phyloP scores from a whole-genome alignment of 805 yeast genomes.

The Yamadazyma kitorensis region DNA sequence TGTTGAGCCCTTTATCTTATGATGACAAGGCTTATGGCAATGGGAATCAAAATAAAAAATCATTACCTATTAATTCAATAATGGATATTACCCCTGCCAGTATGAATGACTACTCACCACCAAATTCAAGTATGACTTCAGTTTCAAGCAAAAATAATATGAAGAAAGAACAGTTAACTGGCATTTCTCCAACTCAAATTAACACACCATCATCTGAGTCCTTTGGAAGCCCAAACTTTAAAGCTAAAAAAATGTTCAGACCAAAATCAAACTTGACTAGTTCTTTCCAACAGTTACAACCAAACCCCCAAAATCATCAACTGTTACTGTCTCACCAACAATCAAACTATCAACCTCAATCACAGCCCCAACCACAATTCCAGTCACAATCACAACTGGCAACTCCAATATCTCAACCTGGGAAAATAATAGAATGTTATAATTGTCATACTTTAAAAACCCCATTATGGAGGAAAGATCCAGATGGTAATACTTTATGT shows the following conservation, averaged over 20 bases:
- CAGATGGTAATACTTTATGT: constrained; percentile 57
- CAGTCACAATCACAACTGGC: constrained; percentile 1
- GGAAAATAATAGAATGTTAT: constrained; percentile 40
- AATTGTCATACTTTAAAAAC: constrained; percentile 61
- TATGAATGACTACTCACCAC: constrained; percentile 25
- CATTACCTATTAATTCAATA: constrained; percentile 8
- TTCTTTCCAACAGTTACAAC: constrained; percentile 17
- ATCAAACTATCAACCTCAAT: not conserved
- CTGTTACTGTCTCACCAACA: not conserved
- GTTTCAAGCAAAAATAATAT: no score
- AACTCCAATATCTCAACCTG: constrained; percentile 1
- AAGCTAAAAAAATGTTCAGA: constrained; percentile 4
- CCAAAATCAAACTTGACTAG: constrained; percentile 21
- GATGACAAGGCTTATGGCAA: constrained; percentile 26
- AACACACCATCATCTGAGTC: constrained; percentile 9
- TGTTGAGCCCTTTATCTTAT: constrained; percentile 39
- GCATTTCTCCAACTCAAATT: constrained; percentile 16
- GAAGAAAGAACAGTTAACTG: constrained; percentile 19
- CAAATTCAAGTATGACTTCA: constrained; percentile 4
- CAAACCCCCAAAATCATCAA: not conserved
- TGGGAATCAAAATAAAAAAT: constrained; percentile 6
- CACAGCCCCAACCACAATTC: constrained; percentile 1
- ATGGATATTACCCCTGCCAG: constrained; percentile 31
- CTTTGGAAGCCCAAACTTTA: constrained; percentile 4
- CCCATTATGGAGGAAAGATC: constrained; percentile 62